Evolutionary conservation across 805 yeast genomes (phyloP), one percentile per base, ranked within the genome.

Genomic region (Metschnikowia kofuensis): DNA sequence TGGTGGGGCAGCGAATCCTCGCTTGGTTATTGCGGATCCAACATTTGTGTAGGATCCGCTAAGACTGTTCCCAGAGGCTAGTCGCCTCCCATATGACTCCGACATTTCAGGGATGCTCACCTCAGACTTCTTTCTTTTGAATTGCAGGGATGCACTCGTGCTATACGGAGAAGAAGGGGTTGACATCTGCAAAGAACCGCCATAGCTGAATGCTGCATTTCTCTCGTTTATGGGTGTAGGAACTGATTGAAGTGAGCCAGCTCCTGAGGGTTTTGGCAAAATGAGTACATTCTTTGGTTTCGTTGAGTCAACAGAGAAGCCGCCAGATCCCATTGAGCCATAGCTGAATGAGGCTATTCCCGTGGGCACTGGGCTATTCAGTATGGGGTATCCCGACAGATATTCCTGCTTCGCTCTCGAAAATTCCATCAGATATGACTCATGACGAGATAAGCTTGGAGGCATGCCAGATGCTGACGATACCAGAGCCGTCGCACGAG

Each of bases 81-180:
- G 41, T 14, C 65, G 51, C 28, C 59, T 59, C n/a, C 58, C 60
- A 12, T 54, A 54, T 1, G 65, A 58, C 8, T 61, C 63, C 5
- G 53, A 45, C 40, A 52, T 30, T 8, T 53, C 65, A 6, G 56
- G 45, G n/a, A 65, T 57, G 47, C 60, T 67, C 16, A 66, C 51
- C 38, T 72, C 76, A 0, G 74, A 64, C 59, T 71, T 72, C 49
- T 72, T 72, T n/a, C 78, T 51, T 57, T 73, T 73, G 54, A 71
- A 72, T 44, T 62, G 72, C 56, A 67, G 70, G 42, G 55, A 47
- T 6, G 55, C 51, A 35, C 49, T 47, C 26, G 57, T 53, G 45
- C 57, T 53, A 35, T 51, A 56, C 6, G 60, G 60, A 12, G 57
- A 53, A 2, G 55, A 51, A 0, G 60, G 58, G 2, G 43, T 49